Evolutionary conservation across 768 basidiomycete species (phyloP), one percentile per base, ranked within the genome.

Genomic region (Tulasnella sp.): DNA sequence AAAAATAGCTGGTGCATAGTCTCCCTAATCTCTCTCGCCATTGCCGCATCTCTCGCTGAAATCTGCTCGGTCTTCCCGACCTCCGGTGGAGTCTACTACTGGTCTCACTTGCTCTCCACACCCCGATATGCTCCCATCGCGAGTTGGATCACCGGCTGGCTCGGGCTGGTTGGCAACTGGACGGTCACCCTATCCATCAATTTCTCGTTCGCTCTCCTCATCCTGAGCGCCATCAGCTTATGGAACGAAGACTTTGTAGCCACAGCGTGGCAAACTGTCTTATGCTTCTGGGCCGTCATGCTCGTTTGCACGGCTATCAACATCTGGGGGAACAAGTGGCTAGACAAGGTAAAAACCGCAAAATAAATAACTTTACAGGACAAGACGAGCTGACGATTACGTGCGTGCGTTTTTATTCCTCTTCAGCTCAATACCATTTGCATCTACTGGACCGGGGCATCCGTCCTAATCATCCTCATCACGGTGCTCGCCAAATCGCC

Each of bases 61-160:
- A 70, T 70, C 16, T 70, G 69, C 26, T 70, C 69, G 16, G 69
- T 70, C 2, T 70, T 70, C 26, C 69, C 69, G 1, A 70, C 69
- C 32, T 52, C 69, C 17, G 69, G 69, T 17, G 69, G 69, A n/a
- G 69, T 70, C 16, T 70, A 70, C 37, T 70, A 89, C 75, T 90
- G 88, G 88, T 85, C 86, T 62, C 89, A 86, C 75, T 83, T 85
- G 63, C 80, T 90, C 9, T 84, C 86, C 0, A 82, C 87, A 3
- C 84, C 87, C 0, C 81, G 80, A 65, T 83, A 82, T 71, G 81
- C 85, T 68, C 79, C 88, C 7, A 75, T 88, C 9, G 78, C 84
- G 2, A 87, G 86, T 17, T 90, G 88, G 86, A 85, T 89, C 63
- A 86, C 87, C 71, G 88, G 89, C 6, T 90, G 89, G 89, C 79